These are phyloP conservation scores for Leersia perrieri DNA, from an alignment of 176 grass and related monocot genomes.

Conservation along the genomic window DNA sequence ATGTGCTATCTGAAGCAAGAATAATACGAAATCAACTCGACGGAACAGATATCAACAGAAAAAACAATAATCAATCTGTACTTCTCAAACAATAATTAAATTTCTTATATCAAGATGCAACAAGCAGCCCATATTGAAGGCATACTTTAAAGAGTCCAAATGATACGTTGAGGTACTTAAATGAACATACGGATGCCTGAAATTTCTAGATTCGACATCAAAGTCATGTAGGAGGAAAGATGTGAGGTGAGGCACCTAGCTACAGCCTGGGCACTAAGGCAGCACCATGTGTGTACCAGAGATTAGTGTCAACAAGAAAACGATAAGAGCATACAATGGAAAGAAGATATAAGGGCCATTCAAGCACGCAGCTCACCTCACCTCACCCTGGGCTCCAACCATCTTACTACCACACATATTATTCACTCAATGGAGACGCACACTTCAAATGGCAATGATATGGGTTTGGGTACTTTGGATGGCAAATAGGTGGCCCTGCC, in stretches of 20 bases:
- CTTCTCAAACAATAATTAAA: neutral
- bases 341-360: too few relatives aligned
- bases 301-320: too few relatives aligned
- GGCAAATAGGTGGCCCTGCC: neutral
- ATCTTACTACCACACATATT: too few relatives aligned
- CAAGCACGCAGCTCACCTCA: too few relatives aligned
- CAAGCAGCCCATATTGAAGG: neutral
- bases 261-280: neutral
- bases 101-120: neutral
- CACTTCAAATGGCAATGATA: neutral
- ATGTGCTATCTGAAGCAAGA: constrained; percentile 13
- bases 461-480: neutral
- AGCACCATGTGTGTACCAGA: neutral
- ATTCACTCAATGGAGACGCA: neutral
- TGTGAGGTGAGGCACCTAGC: neutral
- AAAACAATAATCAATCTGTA: neutral
- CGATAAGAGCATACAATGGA: too few relatives aligned
- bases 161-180: neutral
- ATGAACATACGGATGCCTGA: neutral
- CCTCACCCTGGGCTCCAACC: too few relatives aligned
- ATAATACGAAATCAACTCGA: constrained; percentile 7
- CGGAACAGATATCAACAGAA: neutral
- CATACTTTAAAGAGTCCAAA: neutral
- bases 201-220: neutral
- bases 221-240: neutral